phyloP scores from a whole-genome alignment of 208 protist species.

The Blastocrithidia nonstop region DNA sequence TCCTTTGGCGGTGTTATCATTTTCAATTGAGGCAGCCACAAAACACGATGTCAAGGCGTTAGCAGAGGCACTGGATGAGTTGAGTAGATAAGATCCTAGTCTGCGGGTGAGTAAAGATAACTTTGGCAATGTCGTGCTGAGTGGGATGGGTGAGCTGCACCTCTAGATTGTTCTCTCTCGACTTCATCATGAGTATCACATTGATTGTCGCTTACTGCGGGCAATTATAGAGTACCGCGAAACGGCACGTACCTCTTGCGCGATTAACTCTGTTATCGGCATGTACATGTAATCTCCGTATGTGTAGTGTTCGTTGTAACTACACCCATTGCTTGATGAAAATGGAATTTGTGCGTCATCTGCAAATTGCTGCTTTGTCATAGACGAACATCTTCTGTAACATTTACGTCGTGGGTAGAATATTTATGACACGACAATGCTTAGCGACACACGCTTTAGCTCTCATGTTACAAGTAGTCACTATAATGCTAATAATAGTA shows the following conservation, averaged over 20 bases:
- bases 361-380: constrained; percentile 19
- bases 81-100: constrained; percentile 90
- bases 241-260: constrained; percentile 13
- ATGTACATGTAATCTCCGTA: constrained; percentile 48
- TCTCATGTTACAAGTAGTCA: not conserved
- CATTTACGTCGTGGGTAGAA: not conserved
- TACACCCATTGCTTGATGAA: constrained; percentile 22
- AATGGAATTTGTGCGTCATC: constrained; percentile 8
- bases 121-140: constrained; percentile 85
- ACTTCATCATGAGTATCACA: constrained; percentile 84
- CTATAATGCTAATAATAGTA: not conserved
- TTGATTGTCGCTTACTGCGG: constrained; percentile 73
- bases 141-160: constrained; percentile 94
- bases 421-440: not conserved
- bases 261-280: constrained; percentile 10
- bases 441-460: not conserved
- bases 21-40: constrained; percentile 85
- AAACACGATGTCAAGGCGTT: constrained; percentile 74
- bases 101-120: constrained; percentile 78
- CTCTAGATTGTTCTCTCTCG: constrained; percentile 91
- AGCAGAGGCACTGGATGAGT: constrained; percentile 82
- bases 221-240: constrained; percentile 82
- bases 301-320: constrained; percentile 32
- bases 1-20: constrained; percentile 93
- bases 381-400: constrained; percentile 27